Conservation (phyloP, 768 basidiomycete genomes). For the Sporobolomyces pararoseus region DNA sequence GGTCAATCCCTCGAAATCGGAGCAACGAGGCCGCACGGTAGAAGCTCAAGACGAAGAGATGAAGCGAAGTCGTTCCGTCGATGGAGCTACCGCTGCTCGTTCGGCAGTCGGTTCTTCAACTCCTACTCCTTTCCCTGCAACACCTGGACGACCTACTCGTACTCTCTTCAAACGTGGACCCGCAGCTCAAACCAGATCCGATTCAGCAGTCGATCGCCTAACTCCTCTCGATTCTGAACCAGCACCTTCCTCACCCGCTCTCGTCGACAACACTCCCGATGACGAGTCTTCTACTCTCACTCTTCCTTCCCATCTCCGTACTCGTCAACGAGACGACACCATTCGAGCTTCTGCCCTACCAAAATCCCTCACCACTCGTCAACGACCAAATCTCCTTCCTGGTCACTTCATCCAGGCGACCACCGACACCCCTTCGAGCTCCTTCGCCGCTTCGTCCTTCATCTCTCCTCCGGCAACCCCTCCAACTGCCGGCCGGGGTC, state of each 20-base stretch:
- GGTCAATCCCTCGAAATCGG: background rate
- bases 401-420: conserved; percentile 36
- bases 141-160: conserved; percentile 7
- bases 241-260: background rate
- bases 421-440: conserved; percentile 12
- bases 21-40: conserved; percentile 20
- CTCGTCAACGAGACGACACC: conserved; percentile 22
- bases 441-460: conserved; percentile 21
- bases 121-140: conserved; percentile 2
- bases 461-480: conserved; percentile 29
- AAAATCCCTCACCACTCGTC: background rate
- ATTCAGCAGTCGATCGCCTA: conserved; percentile 18
- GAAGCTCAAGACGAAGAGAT: background rate
- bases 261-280: background rate
- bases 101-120: conserved; percentile 5
- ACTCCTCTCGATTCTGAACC: background rate
- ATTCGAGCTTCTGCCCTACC: conserved; percentile 16
- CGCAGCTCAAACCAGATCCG: background rate
- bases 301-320: background rate
- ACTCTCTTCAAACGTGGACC: conserved; percentile 22
- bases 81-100: background rate
- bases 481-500: conserved; percentile 33
- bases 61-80: conserved; percentile 30
- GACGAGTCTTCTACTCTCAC: background rate
- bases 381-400: conserved; percentile 9